A percentile compares a stretch with the other conserved stretches of the same genome.
Conservation (phyloP, 495 filamentous ascomycete genomes). For the Xylaria intraflava region DNA sequence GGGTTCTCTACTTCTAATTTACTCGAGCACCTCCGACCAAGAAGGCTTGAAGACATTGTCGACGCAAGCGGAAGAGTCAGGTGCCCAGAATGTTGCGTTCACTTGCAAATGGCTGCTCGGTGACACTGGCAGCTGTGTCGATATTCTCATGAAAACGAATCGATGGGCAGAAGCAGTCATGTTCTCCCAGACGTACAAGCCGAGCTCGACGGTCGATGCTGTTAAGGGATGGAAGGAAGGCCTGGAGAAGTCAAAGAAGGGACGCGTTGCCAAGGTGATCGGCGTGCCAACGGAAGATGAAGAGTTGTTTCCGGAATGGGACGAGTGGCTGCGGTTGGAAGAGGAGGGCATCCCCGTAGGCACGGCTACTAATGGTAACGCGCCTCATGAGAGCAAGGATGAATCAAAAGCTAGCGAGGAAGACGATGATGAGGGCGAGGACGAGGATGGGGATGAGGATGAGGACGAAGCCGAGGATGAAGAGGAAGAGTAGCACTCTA, state of each 20-base stretch:
- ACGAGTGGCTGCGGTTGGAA: constrained; percentile 78
- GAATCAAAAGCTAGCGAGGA: constrained; percentile 11
- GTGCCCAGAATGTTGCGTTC: constrained; percentile 87
- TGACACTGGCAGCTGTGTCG: constrained; percentile 74
- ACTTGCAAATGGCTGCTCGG: constrained; percentile 81
- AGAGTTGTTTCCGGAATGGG: constrained; percentile 94
- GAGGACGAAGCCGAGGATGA: background rate
- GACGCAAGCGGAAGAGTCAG: constrained; percentile 63
- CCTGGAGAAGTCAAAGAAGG: constrained; percentile 74
- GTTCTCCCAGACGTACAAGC: constrained; percentile 91
- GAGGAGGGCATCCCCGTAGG: constrained; percentile 51
- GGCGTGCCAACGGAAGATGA: constrained; percentile 82
- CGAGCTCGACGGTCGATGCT: constrained; percentile 61
- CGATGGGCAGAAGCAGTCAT: constrained; percentile 79
- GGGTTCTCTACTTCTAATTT: constrained; percentile 78
- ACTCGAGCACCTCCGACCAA: constrained; percentile 71
- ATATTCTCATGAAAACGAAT: constrained; percentile 70
- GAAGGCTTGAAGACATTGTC: constrained; percentile 67
- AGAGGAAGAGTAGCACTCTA: background rate
- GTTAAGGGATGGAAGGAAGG: constrained; percentile 72
- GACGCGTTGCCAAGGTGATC: constrained; percentile 71
- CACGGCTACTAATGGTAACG: constrained; percentile 33
- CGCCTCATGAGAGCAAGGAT: constrained; percentile 17
- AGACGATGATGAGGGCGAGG: constrained; percentile 13
- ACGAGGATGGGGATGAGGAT: background rate